Evolutionary conservation across 1,139 yeast species (phyloP).

Genomic region (Wickerhamomyces sp.): DNA sequence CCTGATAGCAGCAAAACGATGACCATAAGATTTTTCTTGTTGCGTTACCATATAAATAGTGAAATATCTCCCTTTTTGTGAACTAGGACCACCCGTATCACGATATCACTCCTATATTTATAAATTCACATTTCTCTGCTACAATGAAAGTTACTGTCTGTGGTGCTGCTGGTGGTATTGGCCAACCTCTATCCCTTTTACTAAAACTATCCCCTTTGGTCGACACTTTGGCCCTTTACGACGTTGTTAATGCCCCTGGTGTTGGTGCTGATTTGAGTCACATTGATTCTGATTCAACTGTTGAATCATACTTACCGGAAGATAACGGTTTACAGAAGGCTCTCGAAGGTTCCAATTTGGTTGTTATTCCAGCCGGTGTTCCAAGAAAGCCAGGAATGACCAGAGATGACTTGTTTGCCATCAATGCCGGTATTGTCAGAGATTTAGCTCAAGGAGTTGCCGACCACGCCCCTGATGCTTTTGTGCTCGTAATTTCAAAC

Average conservation of each 20-base stretch:
- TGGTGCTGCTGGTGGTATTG: slow-evolving; percentile 89
- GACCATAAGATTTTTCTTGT: no score
- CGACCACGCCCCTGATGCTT: slow-evolving; percentile 66
- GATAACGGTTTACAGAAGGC: slow-evolving; percentile 54
- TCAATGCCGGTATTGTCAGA: slow-evolving; percentile 86
- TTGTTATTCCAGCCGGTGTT: slow-evolving; percentile 92
- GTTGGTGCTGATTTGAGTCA: slow-evolving; percentile 91
- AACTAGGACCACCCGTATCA: no score
- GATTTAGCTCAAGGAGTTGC: slow-evolving; percentile 82
- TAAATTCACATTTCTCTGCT: no score
- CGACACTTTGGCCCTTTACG: slow-evolving; percentile 70
- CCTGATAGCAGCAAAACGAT: no score
- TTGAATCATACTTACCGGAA: slow-evolving; percentile 66
- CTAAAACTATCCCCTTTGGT: slow-evolving; percentile 55
- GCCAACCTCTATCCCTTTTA: slow-evolving; percentile 87
- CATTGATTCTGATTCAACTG: slow-evolving; percentile 75
- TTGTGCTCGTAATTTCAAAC: slow-evolving; percentile 78
- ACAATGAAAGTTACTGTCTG: slow-evolving; percentile 57
- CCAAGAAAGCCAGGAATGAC: slow-evolving; percentile 99
- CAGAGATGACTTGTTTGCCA: slow-evolving; percentile 89
- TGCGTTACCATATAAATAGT: no score
- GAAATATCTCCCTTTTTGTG: no score
- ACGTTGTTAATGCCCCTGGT: slow-evolving; percentile 87
- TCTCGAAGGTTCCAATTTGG: slow-evolving; percentile 65
- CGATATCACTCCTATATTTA: neutral